phyloP scores from a whole-genome alignment of 1,284 basidiomycete species.

The Moesziomyces globuligerus region DNA sequence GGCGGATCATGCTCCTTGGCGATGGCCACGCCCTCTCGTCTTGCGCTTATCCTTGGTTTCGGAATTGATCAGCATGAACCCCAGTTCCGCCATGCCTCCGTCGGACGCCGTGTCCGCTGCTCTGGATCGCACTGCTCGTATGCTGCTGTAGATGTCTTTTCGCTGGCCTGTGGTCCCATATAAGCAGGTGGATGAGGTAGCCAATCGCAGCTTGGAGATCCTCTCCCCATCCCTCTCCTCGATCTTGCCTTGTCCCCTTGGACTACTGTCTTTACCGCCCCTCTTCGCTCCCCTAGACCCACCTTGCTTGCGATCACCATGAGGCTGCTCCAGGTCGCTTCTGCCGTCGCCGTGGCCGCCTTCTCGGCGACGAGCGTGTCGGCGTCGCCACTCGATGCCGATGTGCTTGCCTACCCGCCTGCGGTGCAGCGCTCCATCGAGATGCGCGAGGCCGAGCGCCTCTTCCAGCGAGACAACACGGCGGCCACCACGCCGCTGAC shows the following conservation, averaged over 20 bases:
- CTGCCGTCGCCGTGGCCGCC: slow-evolving; percentile 13
- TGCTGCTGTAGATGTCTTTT: no score
- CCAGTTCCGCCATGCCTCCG: no score
- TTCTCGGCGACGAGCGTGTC: slow-evolving; percentile 16
- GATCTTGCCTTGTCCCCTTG: neutral
- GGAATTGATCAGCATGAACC: no score
- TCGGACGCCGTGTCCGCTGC: no score
- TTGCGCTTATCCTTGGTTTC: no score
- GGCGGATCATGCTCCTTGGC: neutral
- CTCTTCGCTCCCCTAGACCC: neutral
- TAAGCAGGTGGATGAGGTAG: no score
- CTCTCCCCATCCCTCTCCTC: neutral
- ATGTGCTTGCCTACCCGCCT: slow-evolving; percentile 7
- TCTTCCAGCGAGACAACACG: slow-evolving; percentile 17
- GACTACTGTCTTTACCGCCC: neutral
- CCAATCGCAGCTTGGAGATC: no score
- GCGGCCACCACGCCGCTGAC: slow-evolving; percentile 26
- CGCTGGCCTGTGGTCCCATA: no score
- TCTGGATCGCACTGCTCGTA: no score
- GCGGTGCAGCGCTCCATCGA: slow-evolving; percentile 25
- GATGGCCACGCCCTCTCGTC: no score
- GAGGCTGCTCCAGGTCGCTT: slow-evolving; percentile 17
- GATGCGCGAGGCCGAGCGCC: slow-evolving; percentile 18
- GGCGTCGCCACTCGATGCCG: slow-evolving; percentile 12
- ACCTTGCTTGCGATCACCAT: no score